A percentile compares a stretch with the other conserved stretches of the same genome.
phyloP scores from a whole-genome alignment of 129 eudicot genomes.

The Oenanthe sinensis region DNA sequence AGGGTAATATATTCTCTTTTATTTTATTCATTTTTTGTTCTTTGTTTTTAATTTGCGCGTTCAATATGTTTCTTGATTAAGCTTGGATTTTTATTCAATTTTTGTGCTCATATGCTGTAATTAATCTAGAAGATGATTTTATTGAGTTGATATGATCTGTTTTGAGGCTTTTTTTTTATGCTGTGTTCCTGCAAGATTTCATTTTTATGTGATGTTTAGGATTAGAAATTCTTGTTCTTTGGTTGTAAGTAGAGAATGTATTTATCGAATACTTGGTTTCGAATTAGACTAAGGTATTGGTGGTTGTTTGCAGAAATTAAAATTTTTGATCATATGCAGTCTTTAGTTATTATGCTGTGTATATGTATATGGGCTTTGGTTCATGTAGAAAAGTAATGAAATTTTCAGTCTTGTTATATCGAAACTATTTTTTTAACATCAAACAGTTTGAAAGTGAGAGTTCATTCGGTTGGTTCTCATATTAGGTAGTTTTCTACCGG shows the following conservation, averaged over 20 bases:
- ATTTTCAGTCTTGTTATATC: background rate
- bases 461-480: background rate
- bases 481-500: background rate
- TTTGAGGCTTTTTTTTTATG: background rate
- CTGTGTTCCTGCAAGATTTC: background rate
- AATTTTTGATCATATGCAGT: background rate
- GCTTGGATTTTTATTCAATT: background rate
- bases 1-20: background rate
- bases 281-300: background rate
- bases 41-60: background rate
- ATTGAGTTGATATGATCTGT: background rate
- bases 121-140: background rate
- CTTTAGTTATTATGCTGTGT: background rate
- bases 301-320: background rate
- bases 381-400: background rate
- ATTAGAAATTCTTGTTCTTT: background rate
- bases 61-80: background rate
- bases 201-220: background rate
- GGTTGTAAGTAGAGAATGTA: background rate
- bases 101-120: background rate
- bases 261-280: background rate
- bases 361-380: background rate
- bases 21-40: background rate
- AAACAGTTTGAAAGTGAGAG: background rate
- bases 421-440: background rate